These are phyloP conservation scores for Tillandsia leiboldiana DNA, from an alignment of 176 grass and related monocot species.

Conservation along the genomic window DNA sequence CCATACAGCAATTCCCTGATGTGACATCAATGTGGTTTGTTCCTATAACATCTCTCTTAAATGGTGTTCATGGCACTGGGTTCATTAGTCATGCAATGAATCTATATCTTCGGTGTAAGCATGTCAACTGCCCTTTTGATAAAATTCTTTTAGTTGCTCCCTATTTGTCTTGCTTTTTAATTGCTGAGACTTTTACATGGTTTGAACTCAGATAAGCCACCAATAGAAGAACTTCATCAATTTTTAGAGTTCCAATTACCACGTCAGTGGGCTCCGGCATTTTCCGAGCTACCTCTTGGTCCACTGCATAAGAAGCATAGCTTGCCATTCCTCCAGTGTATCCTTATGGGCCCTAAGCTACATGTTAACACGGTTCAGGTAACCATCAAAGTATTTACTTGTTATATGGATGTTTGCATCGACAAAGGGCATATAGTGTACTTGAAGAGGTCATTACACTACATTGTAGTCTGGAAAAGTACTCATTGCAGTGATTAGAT, in stretches of 20 bases:
- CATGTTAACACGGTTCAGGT: constrained; percentile 60
- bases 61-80: constrained; percentile 53
- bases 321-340: constrained; percentile 71
- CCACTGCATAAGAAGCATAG: constrained; percentile 43
- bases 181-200: neutral
- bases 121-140: neutral
- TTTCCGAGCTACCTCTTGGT: constrained; percentile 61
- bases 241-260: constrained; percentile 86
- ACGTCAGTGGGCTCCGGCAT: constrained; percentile 81
- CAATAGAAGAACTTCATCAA: constrained; percentile 74
- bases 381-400: neutral
- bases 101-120: constrained; percentile 82
- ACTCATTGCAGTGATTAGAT: too few species aligned
- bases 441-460: too few species aligned
- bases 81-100: constrained; percentile 76
- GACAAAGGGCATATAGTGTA: too few species aligned
- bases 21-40: constrained; percentile 72
- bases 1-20: constrained; percentile 38
- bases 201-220: constrained; percentile 65
- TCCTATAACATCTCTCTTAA: constrained; percentile 58
- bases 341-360: constrained; percentile 64
- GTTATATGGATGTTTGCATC: neutral
- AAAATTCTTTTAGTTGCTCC: neutral
- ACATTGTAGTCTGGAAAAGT: too few species aligned
- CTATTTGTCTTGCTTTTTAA: constrained; percentile 8